Base-by-base conservation (phyloP, 2,329 filamentous ascomycete genomes). In the Claviceps digitariae region DNA sequence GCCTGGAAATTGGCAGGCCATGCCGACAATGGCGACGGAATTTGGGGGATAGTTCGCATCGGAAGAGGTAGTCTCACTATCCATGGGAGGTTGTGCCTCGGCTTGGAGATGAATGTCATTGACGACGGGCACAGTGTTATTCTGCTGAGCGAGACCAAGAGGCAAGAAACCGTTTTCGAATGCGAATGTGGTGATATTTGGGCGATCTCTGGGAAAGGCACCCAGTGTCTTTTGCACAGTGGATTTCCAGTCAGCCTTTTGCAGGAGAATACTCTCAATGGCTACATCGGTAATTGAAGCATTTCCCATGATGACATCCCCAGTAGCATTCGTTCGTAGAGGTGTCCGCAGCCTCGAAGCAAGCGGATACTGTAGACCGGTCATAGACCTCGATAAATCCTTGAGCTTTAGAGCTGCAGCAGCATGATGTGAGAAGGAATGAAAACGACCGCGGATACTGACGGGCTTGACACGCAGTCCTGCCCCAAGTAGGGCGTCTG, bases 1-100 rank as follows among this genome's bases (percentile, higher is more conserved):
- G 2, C 66, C 66, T 6, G 70, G 63, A 20, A 71, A 65, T 5
- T 67, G 64, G 56, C 69, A 70, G 2, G 64, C 64, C 62, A 66
- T 68, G 31, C 71, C 69, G n/a, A 73, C 59, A 10, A 72, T 60
- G 2, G 69, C 71, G 50, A 73, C 56, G 10, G 45, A 47, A 12
- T 47, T n/a, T 7, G 45, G 45, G 13, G 45, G 45, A 6, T 47
- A 47, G 3, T n/a, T 31, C 17, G 45, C 25, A 9, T 31, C 45
- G 27, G n/a, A n/a, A n/a, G 17, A 17, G 17, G 45, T 4, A 20
- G n/a, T 20, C 25, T 9, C 45, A 13, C 20, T 12, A 12, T 8
- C 27, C 45, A 6, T 17, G 25, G 5, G 23, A 6, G 45, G 8
- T 3, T 47, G 8, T 12, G 2, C 45, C 0, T 3, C 17, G 10